phyloP scores from a whole-genome alignment of 495 filamentous ascomycete species.

The Bacidia rubella region DNA sequence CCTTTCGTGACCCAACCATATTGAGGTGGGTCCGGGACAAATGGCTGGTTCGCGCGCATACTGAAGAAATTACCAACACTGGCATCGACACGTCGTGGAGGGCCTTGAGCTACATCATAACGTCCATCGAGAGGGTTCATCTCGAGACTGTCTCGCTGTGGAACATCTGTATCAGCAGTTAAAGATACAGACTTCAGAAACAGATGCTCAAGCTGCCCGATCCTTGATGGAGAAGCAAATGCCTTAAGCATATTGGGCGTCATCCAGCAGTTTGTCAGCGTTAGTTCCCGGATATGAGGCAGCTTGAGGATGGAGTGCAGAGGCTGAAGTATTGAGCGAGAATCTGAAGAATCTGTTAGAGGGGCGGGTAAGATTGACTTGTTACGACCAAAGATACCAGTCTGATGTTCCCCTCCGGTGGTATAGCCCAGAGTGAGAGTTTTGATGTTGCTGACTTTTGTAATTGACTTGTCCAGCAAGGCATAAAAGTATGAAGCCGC shows the following conservation, averaged over 20 bases:
- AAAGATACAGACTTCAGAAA: conserved; percentile 34
- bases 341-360: conserved; percentile 1
- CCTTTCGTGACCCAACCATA: conserved; percentile 7
- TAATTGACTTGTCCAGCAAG: conserved; percentile 30
- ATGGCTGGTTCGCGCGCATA: not conserved
- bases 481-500: conserved; percentile 29
- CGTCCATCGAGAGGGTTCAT: not conserved
- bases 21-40: conserved; percentile 2
- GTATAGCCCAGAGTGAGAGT: conserved; percentile 41
- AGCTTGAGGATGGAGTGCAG: conserved; percentile 27
- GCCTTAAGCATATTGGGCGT: conserved; percentile 27
- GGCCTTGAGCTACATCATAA: not conserved
- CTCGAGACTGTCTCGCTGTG: conserved; percentile 1
- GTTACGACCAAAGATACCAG: conserved; percentile 38
- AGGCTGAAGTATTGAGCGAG: conserved; percentile 15
- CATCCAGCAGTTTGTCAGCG: conserved; percentile 42
- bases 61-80: conserved; percentile 7
- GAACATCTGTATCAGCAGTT: conserved; percentile 16
- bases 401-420: conserved; percentile 42
- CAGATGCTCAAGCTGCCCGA: conserved; percentile 21
- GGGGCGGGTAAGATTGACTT: conserved; percentile 39
- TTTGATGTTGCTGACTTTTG: conserved; percentile 27
- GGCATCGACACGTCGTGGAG: conserved; percentile 10
- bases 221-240: conserved; percentile 17
- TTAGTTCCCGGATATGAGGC: conserved; percentile 38